Evolutionary conservation across 2,329 filamentous ascomycete species (phyloP).

Genomic region (Pseudogymnoascus sp.): DNA sequence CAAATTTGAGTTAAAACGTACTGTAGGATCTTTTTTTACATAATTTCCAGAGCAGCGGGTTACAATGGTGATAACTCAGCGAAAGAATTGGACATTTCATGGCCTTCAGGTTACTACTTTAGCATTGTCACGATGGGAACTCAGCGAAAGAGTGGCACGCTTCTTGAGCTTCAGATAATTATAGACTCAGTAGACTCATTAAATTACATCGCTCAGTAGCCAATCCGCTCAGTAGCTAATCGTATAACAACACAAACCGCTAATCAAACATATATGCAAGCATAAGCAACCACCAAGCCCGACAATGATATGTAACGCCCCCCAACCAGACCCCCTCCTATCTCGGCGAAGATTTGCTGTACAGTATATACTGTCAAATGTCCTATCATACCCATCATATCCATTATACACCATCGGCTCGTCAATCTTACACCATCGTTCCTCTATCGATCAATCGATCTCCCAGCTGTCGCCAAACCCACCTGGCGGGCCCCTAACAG

Average conservation of each 20-base stretch:
- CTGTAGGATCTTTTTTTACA: background rate
- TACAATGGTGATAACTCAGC: background rate
- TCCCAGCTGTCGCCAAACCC: slow-evolving; percentile 1
- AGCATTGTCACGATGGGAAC: background rate
- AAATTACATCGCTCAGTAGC: slow-evolving; percentile 4
- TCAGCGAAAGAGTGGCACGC: background rate
- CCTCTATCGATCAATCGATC: background rate
- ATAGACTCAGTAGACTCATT: background rate
- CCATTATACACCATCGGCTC: background rate
- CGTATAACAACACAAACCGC: background rate
- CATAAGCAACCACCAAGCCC: background rate
- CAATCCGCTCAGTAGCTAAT: background rate
- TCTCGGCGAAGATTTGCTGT: background rate
- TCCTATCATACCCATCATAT: background rate
- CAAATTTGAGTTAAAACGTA: background rate
- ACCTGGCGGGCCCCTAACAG: background rate
- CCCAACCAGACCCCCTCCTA: background rate
- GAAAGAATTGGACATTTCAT: background rate
- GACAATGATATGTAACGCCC: background rate
- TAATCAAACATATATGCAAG: background rate
- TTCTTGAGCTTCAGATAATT: background rate
- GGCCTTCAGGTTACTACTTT: background rate
- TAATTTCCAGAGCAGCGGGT: background rate
- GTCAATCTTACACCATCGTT: background rate
- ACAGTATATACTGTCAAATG: background rate